A percentile compares a stretch with the other conserved stretches of the same genome.
These are phyloP conservation scores for Crithidia acanthocephali DNA, from an alignment of 208 protist genomes.

Conservation along the genomic window DNA sequence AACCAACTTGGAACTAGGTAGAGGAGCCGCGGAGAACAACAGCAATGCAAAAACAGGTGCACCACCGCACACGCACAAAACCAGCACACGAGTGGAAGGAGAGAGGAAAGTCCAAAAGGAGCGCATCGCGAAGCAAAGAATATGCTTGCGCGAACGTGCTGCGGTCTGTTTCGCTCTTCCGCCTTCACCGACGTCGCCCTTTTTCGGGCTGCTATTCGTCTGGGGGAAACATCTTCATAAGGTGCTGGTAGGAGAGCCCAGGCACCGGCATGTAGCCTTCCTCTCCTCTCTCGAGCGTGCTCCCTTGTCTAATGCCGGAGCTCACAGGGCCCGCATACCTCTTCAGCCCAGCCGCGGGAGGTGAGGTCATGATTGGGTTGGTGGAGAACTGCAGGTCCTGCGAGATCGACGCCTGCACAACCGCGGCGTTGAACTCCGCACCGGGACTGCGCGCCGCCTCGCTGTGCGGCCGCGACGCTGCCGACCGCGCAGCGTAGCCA, in stretches of 20 bases:
- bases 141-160: no score
- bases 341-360: background rate
- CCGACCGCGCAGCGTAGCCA: background rate
- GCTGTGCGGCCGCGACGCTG: background rate
- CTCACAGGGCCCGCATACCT: no score
- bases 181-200: background rate
- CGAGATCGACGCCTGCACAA: background rate
- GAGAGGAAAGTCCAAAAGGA: no score
- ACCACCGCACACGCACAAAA: no score
- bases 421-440: background rate
- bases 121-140: no score
- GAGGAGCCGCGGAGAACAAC: no score
- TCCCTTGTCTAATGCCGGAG: no score
- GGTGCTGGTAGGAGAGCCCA: slow-evolving; percentile 1
- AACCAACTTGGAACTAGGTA: no score
- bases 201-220: slow-evolving; percentile 8
- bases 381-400: slow-evolving; percentile 19
- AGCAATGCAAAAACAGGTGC: no score
- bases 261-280: slow-evolving; percentile 19
- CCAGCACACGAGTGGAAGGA: no score
- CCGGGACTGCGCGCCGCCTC: background rate
- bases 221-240: slow-evolving; percentile 8
- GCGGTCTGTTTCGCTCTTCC: no score
- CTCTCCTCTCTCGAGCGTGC: background rate
- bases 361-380: background rate